Evolutionary conservation across 306 rosid genomes (phyloP), one percentile per base, ranked within the genome.

Genomic region (Casuarina glauca): DNA sequence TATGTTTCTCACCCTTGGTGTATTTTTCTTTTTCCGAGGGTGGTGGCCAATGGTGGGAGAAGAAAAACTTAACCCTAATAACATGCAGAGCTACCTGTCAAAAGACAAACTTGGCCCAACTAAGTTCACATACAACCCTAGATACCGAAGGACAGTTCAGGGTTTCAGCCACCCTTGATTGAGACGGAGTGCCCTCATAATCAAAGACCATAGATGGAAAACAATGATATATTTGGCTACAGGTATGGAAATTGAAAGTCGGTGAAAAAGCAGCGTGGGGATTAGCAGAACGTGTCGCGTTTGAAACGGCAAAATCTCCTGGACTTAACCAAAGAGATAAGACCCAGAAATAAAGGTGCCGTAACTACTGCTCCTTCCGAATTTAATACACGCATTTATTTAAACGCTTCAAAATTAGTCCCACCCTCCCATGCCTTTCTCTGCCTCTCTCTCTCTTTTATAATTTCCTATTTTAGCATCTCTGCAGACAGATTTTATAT

Each of bases 11-110:
- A 46, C 9, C 7, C 69, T 74, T 73, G 51, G 77, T 77, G 36
- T 77, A 11, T 49, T 67, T 48, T n/a, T 53, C 7, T 71, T 42
- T 83, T 52, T 52, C 17, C 60, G 62, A 63, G 63, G 61, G 69
- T 32, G 82, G 80, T 77, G 81, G 36, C 67, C 76, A 81, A 61
- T 16, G 76, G 66, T 68, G 86, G 86, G 69, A 26, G 84, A 80
- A 51, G 74, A 55, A 74, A 72, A 80, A 50, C 42, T 26, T 84
- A 77, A 82, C 90, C 87, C 87, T 76, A 77, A 61, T 19, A 0
- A 26, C 32, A 3, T 62, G n/a, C 48, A 62, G 62, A 15, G 43
- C 15, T 8, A 54, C 13, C 6, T 75, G 3, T 0, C 0, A 78
- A 76, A 73, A 17, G 76, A 84, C 90, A 16, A 1, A 2, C 15